A percentile compares a stretch with the other conserved stretches of the same genome.
Evolutionary conservation across 495 filamentous ascomycete species (phyloP).

Genomic region (Hyaloscypha bicolor): DNA sequence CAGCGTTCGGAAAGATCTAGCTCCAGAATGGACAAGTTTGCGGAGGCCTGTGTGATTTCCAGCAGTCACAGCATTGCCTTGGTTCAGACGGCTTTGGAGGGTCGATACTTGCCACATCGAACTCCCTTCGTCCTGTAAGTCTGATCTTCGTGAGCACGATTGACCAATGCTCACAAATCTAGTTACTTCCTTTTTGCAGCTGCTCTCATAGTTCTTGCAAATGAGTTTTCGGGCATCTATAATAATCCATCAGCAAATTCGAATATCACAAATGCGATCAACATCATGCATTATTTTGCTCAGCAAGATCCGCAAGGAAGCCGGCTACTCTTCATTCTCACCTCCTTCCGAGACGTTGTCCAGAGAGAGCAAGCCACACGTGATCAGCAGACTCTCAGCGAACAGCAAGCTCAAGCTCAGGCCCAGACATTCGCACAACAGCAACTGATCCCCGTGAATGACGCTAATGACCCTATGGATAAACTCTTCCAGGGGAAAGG

Average conservation of each 20-base stretch:
- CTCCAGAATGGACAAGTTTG: conserved; percentile 60
- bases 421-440: background rate
- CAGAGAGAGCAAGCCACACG: conserved; percentile 17
- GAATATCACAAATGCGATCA: conserved; percentile 60
- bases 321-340: conserved; percentile 65
- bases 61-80: conserved; percentile 68
- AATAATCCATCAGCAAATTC: conserved; percentile 54
- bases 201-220: conserved; percentile 66
- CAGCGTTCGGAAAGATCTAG: background rate
- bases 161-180: background rate
- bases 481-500: background rate
- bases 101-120: conserved; percentile 62
- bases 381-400: background rate
- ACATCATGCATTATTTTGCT: conserved; percentile 62
- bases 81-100: conserved; percentile 58
- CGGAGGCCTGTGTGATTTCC: conserved; percentile 70
- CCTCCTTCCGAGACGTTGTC: conserved; percentile 60
- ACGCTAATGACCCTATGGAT: conserved; percentile 8
- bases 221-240: conserved; percentile 69
- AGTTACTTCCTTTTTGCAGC: conserved; percentile 75
- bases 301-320: conserved; percentile 65
- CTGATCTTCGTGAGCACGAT: background rate
- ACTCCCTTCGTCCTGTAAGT: conserved; percentile 69
- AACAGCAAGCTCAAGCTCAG: background rate
- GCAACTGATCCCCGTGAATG: background rate